A percentile compares a stretch with the other conserved stretches of the same genome.
Evolutionary conservation across 345 rosid genomes (phyloP).

Genomic region (Camelina hispida): DNA sequence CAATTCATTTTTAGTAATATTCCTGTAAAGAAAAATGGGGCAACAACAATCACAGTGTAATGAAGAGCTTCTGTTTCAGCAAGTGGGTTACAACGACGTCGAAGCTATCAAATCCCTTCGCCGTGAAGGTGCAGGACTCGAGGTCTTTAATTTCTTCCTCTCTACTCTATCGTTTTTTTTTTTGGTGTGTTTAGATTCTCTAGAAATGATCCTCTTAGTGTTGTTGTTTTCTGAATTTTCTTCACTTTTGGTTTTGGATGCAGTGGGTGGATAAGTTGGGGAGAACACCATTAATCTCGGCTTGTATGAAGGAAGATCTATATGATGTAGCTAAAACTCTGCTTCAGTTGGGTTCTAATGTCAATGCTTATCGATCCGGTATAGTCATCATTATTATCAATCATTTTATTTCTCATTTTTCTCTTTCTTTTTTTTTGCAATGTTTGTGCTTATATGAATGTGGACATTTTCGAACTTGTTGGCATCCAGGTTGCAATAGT

Average conservation of each 20-base stretch:
- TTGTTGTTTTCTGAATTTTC: background rate
- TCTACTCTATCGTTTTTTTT: background rate
- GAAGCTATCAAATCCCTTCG: constrained; percentile 74
- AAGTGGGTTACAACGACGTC: constrained; percentile 59
- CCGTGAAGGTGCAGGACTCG: constrained; percentile 79
- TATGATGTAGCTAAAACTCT: constrained; percentile 65
- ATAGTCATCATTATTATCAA: background rate
- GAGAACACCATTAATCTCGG: constrained; percentile 77
- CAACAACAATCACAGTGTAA: constrained; percentile 77
- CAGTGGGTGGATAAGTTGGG: constrained; percentile 85
- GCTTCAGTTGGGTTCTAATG: constrained; percentile 82
- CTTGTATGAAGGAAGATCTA: constrained; percentile 60
- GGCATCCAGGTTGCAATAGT: no score
- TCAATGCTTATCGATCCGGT: constrained; percentile 75
- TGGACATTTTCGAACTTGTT: no score
- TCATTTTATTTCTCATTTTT: no score
- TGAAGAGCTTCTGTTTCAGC: constrained; percentile 67
- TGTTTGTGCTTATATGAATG: background rate
- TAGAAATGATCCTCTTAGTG: background rate
- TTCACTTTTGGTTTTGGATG: background rate
- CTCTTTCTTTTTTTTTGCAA: no score
- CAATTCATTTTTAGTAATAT: background rate
- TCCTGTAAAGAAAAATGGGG: constrained; percentile 53
- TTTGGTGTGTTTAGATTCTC: background rate
- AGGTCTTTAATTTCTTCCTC: constrained; percentile 49